Conservation (phyloP, 495 filamentous ascomycete genomes). For the Halenospora varia region DNA sequence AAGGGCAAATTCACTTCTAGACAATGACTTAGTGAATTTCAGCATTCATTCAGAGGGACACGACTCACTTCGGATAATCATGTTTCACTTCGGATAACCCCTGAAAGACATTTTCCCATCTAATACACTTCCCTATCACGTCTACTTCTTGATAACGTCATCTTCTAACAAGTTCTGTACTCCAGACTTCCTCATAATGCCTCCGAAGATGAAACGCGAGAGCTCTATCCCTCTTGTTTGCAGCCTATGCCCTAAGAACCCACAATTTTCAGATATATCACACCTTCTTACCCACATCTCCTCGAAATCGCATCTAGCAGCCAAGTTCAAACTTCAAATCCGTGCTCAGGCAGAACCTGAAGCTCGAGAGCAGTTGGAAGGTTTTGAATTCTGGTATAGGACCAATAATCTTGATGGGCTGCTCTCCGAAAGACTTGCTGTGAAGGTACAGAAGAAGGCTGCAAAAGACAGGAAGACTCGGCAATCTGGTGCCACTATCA, state of each 20-base stretch:
- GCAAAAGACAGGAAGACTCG: slow-evolving; percentile 17
- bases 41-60: no score
- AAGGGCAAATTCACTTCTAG: no score
- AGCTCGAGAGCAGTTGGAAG: slow-evolving; percentile 44
- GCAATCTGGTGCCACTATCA: not conserved
- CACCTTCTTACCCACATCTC: slow-evolving; percentile 84
- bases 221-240: slow-evolving; percentile 60
- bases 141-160: no score
- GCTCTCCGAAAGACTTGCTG: slow-evolving; percentile 64
- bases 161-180: not conserved
- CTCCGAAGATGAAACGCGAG: not conserved
- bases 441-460: slow-evolving; percentile 63
- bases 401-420: slow-evolving; percentile 58
- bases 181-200: not conserved
- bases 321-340: slow-evolving; percentile 69
- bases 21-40: no score
- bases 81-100: not conserved
- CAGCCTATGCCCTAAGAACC: slow-evolving; percentile 72
- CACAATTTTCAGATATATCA: slow-evolving; percentile 79
- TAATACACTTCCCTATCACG: not conserved
- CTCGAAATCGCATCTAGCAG: slow-evolving; percentile 78
- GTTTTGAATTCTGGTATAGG: slow-evolving; percentile 69
- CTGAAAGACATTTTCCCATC: not conserved
- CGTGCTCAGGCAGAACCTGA: slow-evolving; percentile 51
- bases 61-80: no score